phyloP scores from a whole-genome alignment of 257 asterid species.

The Solanum chiquidenum region DNA sequence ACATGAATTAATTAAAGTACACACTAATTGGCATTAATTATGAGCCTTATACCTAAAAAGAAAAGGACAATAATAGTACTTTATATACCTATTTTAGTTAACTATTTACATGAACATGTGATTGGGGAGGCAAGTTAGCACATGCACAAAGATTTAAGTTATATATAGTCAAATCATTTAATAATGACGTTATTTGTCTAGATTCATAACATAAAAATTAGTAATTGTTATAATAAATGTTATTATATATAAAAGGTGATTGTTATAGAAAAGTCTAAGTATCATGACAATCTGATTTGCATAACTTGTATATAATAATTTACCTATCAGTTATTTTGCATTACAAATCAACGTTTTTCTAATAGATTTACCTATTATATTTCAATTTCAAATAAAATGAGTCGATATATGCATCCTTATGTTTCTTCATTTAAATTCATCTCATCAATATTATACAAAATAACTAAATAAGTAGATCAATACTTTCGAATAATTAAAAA shows the following conservation, averaged over 20 bases:
- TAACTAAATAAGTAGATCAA: not conserved
- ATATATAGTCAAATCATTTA: not conserved
- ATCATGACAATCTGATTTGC: not conserved
- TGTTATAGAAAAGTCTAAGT: not conserved
- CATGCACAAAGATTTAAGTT: not conserved
- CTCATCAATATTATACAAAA: not conserved
- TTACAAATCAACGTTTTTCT: not conserved
- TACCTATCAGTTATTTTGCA: not conserved
- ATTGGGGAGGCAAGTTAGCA: not conserved
- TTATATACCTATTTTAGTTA: not conserved
- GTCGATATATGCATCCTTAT: not conserved
- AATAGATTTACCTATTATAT: not conserved
- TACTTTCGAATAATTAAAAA: not conserved
- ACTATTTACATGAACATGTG: not conserved
- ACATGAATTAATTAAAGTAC: not conserved
- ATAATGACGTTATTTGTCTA: not conserved
- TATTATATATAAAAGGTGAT: not conserved
- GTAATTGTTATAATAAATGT: not conserved
- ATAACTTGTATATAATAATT: not conserved
- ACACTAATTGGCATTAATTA: not conserved
- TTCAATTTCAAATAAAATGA: not conserved
- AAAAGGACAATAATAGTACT: not conserved
- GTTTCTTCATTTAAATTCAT: not conserved
- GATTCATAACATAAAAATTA: not conserved
- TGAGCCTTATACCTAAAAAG: not conserved